Evolutionary conservation across 2,329 filamentous ascomycete genomes (phyloP), one percentile per base, ranked within the genome.

Genomic region (Zymoseptoria crescenta): DNA sequence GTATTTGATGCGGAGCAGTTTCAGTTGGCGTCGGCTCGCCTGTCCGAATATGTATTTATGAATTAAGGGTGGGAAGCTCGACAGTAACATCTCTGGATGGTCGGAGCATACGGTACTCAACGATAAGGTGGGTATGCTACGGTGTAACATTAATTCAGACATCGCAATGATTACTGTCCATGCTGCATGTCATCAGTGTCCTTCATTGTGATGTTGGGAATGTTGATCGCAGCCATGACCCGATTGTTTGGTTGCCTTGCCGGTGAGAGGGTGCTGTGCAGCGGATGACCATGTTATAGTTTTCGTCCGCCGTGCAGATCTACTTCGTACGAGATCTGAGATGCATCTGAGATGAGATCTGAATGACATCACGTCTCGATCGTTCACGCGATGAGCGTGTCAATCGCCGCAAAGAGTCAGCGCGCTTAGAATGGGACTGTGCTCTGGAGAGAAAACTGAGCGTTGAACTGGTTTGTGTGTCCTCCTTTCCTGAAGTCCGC

Each of bases 1-100:
- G 48, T 62, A 2, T 66, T 64, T 27, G 63, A 64, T 55, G 61
- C 63, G 4, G 64, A 65, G 27, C 61, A 64, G 51, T 29, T 52
- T 29, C 51, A 52, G 24, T 29, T 24, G 24, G 24, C 29, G n/a
- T 52, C 51, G 7, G 51, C 24, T 52, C 51, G 16, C n/a, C 30
- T 52, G n/a, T 45, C 35, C 13, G 35, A 45, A 16, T 45, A 45
- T 28, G 29, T 52, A n/a, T 52, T 52, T 29, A 52, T 52, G 51
- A 52, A 19, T 28, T 52, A 10, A 52, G 24, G 24, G 35, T n/a
- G n/a, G 35, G 35, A 16, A 16, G 13, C 7, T 16, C 35, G 35
- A 45, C 35, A 45, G 35, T 13, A 13, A 45, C n/a, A 16, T 5
- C 35, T 45, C 24, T 45, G 7, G 4, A 45, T 13, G 16, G n/a